Base-by-base conservation (phyloP, 2,329 filamentous ascomycete genomes). In the Fusarium incarnatum region DNA sequence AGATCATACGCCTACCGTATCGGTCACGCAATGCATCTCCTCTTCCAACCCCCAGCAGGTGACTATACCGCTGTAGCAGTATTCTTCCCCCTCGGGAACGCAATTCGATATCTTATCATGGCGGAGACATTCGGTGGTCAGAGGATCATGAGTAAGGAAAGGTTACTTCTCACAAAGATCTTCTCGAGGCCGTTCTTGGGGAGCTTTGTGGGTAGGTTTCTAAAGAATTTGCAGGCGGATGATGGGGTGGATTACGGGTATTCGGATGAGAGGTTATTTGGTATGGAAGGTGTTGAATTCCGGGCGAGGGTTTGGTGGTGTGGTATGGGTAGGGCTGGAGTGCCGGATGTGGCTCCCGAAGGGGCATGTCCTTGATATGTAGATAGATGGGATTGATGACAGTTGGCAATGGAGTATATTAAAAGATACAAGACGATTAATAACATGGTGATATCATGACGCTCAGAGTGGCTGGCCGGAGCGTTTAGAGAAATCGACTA, bases 241-340 rank as follows among this genome's bases (percentile, higher is more conserved):
- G 58, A 68, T 6, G 65, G 58, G 10, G 32, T 68, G 1, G 23
- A 68, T 3, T 68, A 68, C 6, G 50, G 58, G 0, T 58, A 66
- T 16, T 27, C 42, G 5, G n/a, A 23, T 1, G 64, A 58, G 1
- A 55, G 23, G 0, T 12, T 68, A 0, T 2, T 54, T 1, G 65
- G 64, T 5, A 59, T 59, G 15, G 57, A 16, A 2, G 64, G 58
- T 2, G 22, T 68, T 3, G 65, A 68, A 53, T 68, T 55, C 6
- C 54, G 65, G 8, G 65, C 65, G 0, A 64, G 48, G 11, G 65
- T 68, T 6, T 68, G 64, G 65, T 68, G 65, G 65, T 68, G 63
- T 28, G 65, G 65, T 0, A 16, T 50, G n/a, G 9, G 20, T 4
- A 30, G 34, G 9, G 65, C 64, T 22, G 64, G 65, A 0, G 5